Conservation (phyloP, 257 asterid species). For the Nicotiana paniculata region DNA sequence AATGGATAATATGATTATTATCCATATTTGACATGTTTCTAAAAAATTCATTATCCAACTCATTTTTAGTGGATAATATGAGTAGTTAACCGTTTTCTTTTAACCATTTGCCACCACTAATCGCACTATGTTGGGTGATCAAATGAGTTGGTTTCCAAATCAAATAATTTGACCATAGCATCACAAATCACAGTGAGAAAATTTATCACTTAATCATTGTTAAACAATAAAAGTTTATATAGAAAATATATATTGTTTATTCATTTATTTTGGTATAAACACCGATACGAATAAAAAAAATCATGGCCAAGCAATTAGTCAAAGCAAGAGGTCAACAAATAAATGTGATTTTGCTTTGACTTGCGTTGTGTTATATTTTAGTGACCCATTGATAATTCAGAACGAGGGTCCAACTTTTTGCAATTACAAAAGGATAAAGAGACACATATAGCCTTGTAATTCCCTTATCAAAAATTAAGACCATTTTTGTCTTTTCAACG, state of each 20-base stretch:
- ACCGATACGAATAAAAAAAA: neutral
- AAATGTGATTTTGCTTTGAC: neutral
- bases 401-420: neutral
- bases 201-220: neutral
- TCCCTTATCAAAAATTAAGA: neutral
- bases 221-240: neutral
- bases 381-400: neutral
- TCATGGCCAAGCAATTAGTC: neutral
- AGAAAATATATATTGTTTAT: too few relatives aligned
- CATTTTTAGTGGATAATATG: too few relatives aligned
- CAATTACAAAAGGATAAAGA: neutral
- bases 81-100: too few relatives aligned
- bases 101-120: too few relatives aligned
- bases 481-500: neutral
- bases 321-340: neutral
- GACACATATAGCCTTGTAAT: neutral
- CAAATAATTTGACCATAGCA: neutral
- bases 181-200: neutral
- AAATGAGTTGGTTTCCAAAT: neutral
- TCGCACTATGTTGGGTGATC: too few relatives aligned
- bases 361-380: neutral
- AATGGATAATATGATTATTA: too few relatives aligned
- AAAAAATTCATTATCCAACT: too few relatives aligned
- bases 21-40: too few relatives aligned
- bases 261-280: neutral